Evolutionary conservation across 2,329 filamentous ascomycete genomes (phyloP).

Genomic region (Nemania sp.): DNA sequence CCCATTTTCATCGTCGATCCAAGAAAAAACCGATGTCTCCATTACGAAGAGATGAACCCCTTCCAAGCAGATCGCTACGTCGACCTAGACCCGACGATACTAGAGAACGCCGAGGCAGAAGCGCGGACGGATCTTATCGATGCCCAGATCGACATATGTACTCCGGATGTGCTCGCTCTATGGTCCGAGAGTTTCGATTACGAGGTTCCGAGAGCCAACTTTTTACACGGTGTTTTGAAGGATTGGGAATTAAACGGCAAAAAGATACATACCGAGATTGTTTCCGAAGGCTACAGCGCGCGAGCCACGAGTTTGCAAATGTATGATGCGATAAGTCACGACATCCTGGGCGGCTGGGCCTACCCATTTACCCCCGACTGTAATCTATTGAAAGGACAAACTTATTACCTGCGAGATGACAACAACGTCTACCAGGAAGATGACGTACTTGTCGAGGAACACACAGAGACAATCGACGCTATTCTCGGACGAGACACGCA

Average conservation of each 20-base stretch:
- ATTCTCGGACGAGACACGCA: slow-evolving; percentile 82
- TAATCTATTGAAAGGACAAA: slow-evolving; percentile 82
- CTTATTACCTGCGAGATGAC: slow-evolving; percentile 76
- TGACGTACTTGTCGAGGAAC: slow-evolving; percentile 78
- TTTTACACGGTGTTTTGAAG: slow-evolving; percentile 91
- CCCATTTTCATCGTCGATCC: slow-evolving; percentile 91
- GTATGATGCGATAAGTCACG: slow-evolving; percentile 89
- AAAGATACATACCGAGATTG: slow-evolving; percentile 91
- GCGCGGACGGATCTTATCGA: slow-evolving; percentile 90
- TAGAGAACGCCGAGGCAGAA: slow-evolving; percentile 80
- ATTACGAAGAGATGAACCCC: slow-evolving; percentile 91
- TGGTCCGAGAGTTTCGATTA: slow-evolving; percentile 99
- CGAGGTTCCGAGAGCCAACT: slow-evolving; percentile 87
- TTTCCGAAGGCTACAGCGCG: slow-evolving; percentile 85
- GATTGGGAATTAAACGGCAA: slow-evolving; percentile 98
- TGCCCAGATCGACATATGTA: slow-evolving; percentile 96
- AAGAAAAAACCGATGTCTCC: slow-evolving; percentile 81
- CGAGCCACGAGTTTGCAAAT: slow-evolving; percentile 86
- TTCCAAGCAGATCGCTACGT: slow-evolving; percentile 73
- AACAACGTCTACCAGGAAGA: slow-evolving; percentile 83
- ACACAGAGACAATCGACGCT: slow-evolving; percentile 76
- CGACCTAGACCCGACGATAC: slow-evolving; percentile 81
- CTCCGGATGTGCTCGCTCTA: slow-evolving; percentile 90
- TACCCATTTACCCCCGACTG: slow-evolving; percentile 91
- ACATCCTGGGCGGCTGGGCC: slow-evolving; percentile 88